A percentile compares a stretch with the other conserved stretches of the same genome.
phyloP scores from a whole-genome alignment of 208 protist species.

The Novymonas esmeraldas region DNA sequence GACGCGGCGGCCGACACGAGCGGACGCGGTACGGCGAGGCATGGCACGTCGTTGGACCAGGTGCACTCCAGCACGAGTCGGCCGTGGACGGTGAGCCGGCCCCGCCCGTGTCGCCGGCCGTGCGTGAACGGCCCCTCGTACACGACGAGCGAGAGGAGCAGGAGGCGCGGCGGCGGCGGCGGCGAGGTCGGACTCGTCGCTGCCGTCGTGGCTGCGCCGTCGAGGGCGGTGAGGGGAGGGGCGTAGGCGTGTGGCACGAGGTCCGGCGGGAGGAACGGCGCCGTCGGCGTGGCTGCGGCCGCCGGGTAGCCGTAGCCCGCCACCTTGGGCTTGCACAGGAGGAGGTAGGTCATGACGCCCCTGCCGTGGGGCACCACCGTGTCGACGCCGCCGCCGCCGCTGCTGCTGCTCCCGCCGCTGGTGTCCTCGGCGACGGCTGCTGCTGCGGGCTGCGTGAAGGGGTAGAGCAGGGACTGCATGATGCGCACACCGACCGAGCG shows the following conservation, averaged over 20 bases:
- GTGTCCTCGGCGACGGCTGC: neutral
- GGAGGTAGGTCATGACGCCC: conserved; percentile 37
- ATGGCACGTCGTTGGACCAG: conserved; percentile 55
- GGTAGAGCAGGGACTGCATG: conserved; percentile 30
- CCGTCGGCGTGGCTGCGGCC: neutral
- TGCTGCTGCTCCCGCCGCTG: neutral
- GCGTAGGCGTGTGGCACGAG: conserved; percentile 24
- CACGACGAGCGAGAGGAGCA: conserved; percentile 31
- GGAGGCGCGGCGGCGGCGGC: conserved; percentile 1
- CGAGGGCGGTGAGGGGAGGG: conserved; percentile 18
- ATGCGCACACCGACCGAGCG: conserved; percentile 23
- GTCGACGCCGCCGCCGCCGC: neutral
- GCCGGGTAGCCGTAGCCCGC: conserved; percentile 1
- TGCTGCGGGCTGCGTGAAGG: conserved; percentile 13
- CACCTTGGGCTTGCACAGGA: conserved; percentile 31
- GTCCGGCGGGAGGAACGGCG: conserved; percentile 17
- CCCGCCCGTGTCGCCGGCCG: conserved; percentile 46
- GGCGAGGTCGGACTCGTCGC: neutral
- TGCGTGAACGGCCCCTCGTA: conserved; percentile 53
- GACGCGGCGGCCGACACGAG: neutral
- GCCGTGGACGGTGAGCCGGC: conserved; percentile 48
- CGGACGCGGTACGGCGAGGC: conserved; percentile 19
- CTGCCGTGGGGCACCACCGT: conserved; percentile 23
- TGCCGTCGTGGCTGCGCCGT: neutral
- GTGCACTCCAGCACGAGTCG: conserved; percentile 51